Evolutionary conservation across 768 basidiomycete genomes (phyloP), one percentile per base, ranked within the genome.

Genomic region (Termitomyces sp.): DNA sequence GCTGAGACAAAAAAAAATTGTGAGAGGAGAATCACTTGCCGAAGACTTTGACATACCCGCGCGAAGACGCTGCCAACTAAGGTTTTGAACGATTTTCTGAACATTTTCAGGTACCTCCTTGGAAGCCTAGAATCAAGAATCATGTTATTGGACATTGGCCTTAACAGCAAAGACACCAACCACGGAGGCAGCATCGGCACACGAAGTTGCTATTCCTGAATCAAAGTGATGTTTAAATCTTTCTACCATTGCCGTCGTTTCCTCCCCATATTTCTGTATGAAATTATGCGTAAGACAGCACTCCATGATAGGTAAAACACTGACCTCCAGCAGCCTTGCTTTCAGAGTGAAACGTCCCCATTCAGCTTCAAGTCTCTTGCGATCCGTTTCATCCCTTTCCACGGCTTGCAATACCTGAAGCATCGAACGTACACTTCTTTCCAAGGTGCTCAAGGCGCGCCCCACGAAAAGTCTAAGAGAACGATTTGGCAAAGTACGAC

Each of bases 311-410:
- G 14, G 19, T 45, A 29, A 45, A 45, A 17, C 27, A 45, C 44
- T 45, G 17, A 45, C 44, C 17, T 29, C 44, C 44, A 45, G 8
- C 4, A 45, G 9, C 17, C 25, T 45, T 29, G 25, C 27, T 29
- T 17, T 17, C 27, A 45, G 27, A 45, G 25, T 27, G n/a, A n/a
- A n/a, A 25, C 25, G 43, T 50, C 48, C 56, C 49, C 56, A 57
- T 5, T 31, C 11, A 12, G n/a, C 19, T 32, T 32, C 56, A 25
- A 57, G 56, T 19, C 8, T 37, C 35, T 31, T 19, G 16, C 49
- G 19, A 57, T 57, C 49, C 14, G 19, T 23, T n/a, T 57, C 41
- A 25, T 41, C 34, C 21, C 19, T 57, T 51, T 57, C 56, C 27
- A 44, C n/a, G 4, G n/a, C 23, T n/a, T 42, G 35, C 17, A 51